Evolutionary conservation across 805 yeast genomes (phyloP).

Genomic region (Hermanozyma aechmeae): DNA sequence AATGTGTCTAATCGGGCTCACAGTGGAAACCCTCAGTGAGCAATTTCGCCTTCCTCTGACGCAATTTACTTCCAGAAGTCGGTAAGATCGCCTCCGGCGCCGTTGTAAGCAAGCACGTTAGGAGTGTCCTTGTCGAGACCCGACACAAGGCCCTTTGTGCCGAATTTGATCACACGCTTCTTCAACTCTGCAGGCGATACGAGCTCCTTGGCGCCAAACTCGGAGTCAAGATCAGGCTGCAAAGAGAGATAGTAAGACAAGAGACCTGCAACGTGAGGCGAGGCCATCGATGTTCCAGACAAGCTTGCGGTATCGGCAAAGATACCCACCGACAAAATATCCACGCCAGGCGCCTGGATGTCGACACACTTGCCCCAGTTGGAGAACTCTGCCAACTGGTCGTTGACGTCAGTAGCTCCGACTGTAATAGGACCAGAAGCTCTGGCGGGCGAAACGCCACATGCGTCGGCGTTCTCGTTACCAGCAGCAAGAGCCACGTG

Average conservation of each 20-base stretch:
- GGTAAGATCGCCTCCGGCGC: conserved; percentile 11
- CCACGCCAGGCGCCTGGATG: conserved; percentile 93
- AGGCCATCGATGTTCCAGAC: conserved; percentile 78
- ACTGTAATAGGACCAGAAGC: conserved; percentile 82
- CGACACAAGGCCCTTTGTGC: conserved; percentile 41
- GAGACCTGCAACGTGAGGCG: conserved; percentile 67
- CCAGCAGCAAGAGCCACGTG: conserved; percentile 97
- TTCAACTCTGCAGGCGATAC: conserved; percentile 33
- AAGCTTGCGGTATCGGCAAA: conserved; percentile 15
- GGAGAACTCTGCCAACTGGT: conserved; percentile 89
- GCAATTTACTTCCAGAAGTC: no score
- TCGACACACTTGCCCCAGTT: conserved; percentile 95
- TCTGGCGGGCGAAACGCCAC: conserved; percentile 86
- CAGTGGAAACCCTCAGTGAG: no score
- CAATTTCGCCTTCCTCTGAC: no score
- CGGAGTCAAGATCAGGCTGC: conserved; percentile 10
- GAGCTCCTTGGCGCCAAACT: conserved; percentile 32
- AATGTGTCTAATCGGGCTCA: no score
- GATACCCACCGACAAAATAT: conserved; percentile 49
- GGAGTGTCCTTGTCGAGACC: conserved; percentile 47
- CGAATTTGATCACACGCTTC: conserved; percentile 29
- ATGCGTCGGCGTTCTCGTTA: conserved; percentile 88
- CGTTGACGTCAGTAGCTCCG: conserved; percentile 87
- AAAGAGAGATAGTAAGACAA: conserved; percentile 39
- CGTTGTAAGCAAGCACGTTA: conserved; percentile 40